These are phyloP conservation scores for Entomortierella chlamydospora DNA, from an alignment of 192 early-diverging fungal species.

Conservation along the genomic window DNA sequence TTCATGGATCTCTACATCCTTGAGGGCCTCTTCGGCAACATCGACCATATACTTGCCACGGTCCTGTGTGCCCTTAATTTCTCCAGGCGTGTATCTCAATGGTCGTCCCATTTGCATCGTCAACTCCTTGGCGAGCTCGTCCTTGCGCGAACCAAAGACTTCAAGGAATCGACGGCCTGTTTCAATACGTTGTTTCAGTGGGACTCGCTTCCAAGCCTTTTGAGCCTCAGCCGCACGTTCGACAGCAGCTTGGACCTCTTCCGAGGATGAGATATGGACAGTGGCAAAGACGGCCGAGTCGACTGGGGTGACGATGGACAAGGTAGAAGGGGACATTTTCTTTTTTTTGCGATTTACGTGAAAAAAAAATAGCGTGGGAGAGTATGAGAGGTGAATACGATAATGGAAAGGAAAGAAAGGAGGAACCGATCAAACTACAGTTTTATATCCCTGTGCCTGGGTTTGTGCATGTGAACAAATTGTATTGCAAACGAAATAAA, in stretches of 20 bases:
- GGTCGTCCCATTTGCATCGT: constrained; percentile 80
- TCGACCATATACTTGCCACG: constrained; percentile 76
- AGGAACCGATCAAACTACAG: neutral
- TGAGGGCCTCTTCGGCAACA: constrained; percentile 70
- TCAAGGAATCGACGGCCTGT: constrained; percentile 64
- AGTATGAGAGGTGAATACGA: neutral
- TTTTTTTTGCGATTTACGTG: too few relatives aligned
- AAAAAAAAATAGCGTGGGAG: neutral
- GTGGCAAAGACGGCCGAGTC: constrained; percentile 47
- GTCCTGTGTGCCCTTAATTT: constrained; percentile 77
- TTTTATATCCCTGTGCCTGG: neutral
- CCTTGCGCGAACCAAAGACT: constrained; percentile 66
- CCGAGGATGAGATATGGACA: constrained; percentile 34
- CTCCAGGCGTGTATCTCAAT: constrained; percentile 69
- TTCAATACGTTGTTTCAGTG: constrained; percentile 64
- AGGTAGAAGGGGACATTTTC: constrained; percentile 20
- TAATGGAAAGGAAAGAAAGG: neutral
- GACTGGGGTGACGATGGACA: constrained; percentile 45
- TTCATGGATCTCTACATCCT: constrained; percentile 67
- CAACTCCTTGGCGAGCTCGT: constrained; percentile 67
- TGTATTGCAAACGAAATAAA: too few relatives aligned
- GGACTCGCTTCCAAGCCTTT: constrained; percentile 63
- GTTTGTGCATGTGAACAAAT: neutral
- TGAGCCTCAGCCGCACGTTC: constrained; percentile 58
- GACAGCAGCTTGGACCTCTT: constrained; percentile 58